Conservation (phyloP, 805 yeast species). For the Suhomyces faveliae region DNA sequence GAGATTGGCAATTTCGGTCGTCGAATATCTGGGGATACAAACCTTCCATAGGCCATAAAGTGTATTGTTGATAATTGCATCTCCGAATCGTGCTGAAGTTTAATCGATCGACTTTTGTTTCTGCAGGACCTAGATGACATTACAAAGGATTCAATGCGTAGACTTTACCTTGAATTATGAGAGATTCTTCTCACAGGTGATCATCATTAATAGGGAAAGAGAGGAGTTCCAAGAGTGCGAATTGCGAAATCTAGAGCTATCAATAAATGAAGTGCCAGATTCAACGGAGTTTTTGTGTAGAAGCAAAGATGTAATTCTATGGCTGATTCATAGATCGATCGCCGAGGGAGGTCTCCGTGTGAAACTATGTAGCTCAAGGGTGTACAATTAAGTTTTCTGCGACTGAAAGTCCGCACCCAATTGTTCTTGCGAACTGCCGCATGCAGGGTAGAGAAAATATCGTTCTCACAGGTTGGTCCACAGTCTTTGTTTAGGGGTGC, state of each 20-base stretch:
- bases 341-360: too few relatives aligned
- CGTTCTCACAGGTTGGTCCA: neutral
- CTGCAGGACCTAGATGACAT: too few relatives aligned
- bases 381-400: neutral
- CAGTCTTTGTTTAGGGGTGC: neutral
- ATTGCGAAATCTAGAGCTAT: constrained; percentile 25
- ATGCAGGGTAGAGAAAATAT: neutral
- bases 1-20: constrained; percentile 28
- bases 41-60: constrained; percentile 47
- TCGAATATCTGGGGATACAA: constrained; percentile 36
- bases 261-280: constrained; percentile 27
- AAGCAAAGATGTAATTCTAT: too few relatives aligned
- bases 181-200: too few relatives aligned
- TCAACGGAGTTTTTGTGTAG: too few relatives aligned
- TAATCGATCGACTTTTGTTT: constrained; percentile 26
- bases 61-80: constrained; percentile 41
- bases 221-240: constrained; percentile 29
- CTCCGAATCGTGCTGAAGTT: constrained; percentile 41
- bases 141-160: too few relatives aligned
- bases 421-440: neutral
- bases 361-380: too few relatives aligned
- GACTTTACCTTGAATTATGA: too few relatives aligned
- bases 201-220: too few relatives aligned
- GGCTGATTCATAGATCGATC: too few relatives aligned
- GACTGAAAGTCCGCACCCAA: neutral